Evolutionary conservation across 257 asterid species (phyloP), one percentile per base, ranked within the genome.

Genomic region (Solanum boliviense): DNA sequence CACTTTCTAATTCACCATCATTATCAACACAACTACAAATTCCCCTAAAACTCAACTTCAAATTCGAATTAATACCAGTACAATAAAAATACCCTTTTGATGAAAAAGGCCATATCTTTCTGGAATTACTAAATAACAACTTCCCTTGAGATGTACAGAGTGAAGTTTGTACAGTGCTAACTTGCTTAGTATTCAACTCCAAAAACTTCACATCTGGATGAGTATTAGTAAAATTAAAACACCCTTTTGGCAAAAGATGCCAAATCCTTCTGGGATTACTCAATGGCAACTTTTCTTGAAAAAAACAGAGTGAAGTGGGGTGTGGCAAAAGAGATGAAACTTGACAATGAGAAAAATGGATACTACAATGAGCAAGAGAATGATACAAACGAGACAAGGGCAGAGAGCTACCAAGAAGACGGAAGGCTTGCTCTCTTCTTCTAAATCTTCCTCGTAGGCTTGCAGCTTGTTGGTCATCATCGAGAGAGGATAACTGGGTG

Each of bases 281-380:
- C 89, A 94, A 56, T 79, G 94, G 89, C 98, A 95, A 46, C 84
- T 90, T 86, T 93, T 95, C 87, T 92, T 91, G 98, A 91, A 93
- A 71, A 96, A 85, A 44, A 93, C 52, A 58, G 95, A 91, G 88
- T 87, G 96, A 82, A 96, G 93, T 35, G 98, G 98, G n/a, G 98
- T 93, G 92, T 93, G 97, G 88, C 98, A 95, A 87, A 85, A 94
- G 21, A 93, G 89, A 76, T 90, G 99, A 94, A 95, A 95, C 88
- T 95, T 93, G 95, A 94, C 44, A 78, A 88, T 62, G 71, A 95
- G 93, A 3, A 94, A 87, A 70, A 93, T 86, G 48, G 94, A 88
- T 27, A 93, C 90, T 46, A 93, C 91, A 81, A 91, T 62, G 84
- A 92, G 71, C 82, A 93, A 39, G 21, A 97, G 92, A 87, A 93